Conservation (phyloP, 768 basidiomycete species). For the Mycena filopes region DNA sequence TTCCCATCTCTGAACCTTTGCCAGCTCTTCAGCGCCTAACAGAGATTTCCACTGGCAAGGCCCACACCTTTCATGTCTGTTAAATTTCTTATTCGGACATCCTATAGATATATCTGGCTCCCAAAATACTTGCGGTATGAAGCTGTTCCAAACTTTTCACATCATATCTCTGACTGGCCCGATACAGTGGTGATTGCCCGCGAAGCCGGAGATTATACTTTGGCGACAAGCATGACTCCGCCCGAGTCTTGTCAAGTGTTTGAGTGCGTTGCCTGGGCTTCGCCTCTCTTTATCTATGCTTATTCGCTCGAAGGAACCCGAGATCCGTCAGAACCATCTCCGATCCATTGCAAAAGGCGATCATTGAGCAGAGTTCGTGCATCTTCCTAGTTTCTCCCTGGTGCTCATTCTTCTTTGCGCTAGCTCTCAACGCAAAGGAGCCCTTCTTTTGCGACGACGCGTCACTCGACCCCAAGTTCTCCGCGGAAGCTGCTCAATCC, state of each 20-base stretch:
- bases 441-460: constrained; percentile 70
- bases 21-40: constrained; percentile 74
- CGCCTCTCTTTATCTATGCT: background rate
- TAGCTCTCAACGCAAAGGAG: constrained; percentile 76
- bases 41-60: constrained; percentile 73
- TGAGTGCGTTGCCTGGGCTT: constrained; percentile 57
- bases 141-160: no score
- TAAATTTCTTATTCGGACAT: constrained; percentile 16
- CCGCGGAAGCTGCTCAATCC: constrained; percentile 73
- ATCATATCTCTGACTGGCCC: no score
- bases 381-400: background rate
- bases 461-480: constrained; percentile 71
- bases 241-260: constrained; percentile 73
- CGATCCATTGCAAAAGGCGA: constrained; percentile 73
- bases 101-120: constrained; percentile 73
- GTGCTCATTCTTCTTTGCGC: constrained; percentile 9
- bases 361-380: constrained; percentile 71
- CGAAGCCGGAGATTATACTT: constrained; percentile 76
- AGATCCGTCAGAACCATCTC: constrained; percentile 65
- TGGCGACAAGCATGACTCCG: constrained; percentile 72
- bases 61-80: background rate
- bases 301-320: constrained; percentile 59
- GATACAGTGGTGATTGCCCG: constrained; percentile 69
- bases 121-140: constrained; percentile 67
- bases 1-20: constrained; percentile 12